Percentiles rank a stretch among this genome's conserved stretches.
Conservation (phyloP, 352 stramenopile genomes). For the Globisporangium sylvaticum region DNA sequence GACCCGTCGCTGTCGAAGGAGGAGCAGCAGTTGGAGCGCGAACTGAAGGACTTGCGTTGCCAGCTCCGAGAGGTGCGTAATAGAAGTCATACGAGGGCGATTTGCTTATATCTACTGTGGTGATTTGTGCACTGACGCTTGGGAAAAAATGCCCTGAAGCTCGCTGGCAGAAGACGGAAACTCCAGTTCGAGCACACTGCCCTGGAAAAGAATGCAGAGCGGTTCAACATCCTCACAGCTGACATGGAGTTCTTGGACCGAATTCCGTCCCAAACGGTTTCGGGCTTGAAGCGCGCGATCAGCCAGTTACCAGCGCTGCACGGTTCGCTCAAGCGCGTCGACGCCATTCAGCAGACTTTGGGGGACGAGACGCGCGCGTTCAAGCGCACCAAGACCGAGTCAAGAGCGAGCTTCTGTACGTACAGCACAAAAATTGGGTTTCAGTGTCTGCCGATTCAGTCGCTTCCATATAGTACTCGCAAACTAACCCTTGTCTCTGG, state of each 20-base stretch:
- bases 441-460: constrained; percentile 6
- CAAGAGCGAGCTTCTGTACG: constrained; percentile 15
- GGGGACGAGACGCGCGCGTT: constrained; percentile 46
- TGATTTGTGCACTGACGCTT: neutral
- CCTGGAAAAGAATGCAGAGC: constrained; percentile 25
- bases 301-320: constrained; percentile 39
- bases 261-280: constrained; percentile 32
- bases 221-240: constrained; percentile 32
- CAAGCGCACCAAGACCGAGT: constrained; percentile 53
- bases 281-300: constrained; percentile 38
- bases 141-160: neutral
- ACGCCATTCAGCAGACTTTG: constrained; percentile 35
- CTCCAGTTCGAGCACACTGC: constrained; percentile 28
- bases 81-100: no score
- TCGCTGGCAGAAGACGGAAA: neutral
- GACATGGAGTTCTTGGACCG: constrained; percentile 51
- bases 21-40: neutral
- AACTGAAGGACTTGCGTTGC: neutral
- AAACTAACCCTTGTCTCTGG: neutral
- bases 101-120: neutral
- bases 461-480: neutral
- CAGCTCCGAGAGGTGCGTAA: neutral
- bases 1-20: neutral
- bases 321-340: constrained; percentile 45
- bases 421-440: constrained; percentile 20